phyloP scores from a whole-genome alignment of 2,329 filamentous ascomycete species.

The Cadophora sp. region DNA sequence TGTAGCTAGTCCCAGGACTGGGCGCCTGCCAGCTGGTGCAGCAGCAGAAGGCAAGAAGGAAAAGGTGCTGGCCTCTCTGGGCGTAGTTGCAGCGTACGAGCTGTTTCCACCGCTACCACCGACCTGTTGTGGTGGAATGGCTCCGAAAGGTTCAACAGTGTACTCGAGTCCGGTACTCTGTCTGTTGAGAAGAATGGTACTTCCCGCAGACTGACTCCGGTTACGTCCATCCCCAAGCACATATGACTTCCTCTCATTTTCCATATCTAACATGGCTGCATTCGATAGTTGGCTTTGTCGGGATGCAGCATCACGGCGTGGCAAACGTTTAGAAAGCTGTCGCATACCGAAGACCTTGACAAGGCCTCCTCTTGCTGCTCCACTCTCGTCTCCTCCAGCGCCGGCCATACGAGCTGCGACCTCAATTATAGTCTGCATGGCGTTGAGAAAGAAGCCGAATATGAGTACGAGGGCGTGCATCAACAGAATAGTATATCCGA shows the following conservation, averaged over 20 bases:
- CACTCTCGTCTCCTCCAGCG: conserved; percentile 77
- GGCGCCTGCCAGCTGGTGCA: conserved; percentile 42
- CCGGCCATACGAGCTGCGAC: conserved; percentile 83
- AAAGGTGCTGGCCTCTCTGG: conserved; percentile 72
- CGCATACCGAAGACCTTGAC: conserved; percentile 92
- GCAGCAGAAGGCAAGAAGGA: conserved; percentile 67
- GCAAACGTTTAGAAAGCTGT: conserved; percentile 78
- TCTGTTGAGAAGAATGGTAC: conserved; percentile 64
- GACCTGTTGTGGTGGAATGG: conserved; percentile 48
- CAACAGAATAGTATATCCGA: conserved; percentile 88
- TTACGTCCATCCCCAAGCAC: conserved; percentile 57
- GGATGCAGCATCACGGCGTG: conserved; percentile 67
- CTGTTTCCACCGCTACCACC: conserved; percentile 60
- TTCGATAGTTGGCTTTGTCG: conserved; percentile 85
- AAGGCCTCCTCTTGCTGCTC: conserved; percentile 79
- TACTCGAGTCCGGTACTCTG: conserved; percentile 61
- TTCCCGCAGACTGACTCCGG: conserved; percentile 67
- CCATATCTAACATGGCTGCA: conserved; percentile 77
- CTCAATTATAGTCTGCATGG: conserved; percentile 88
- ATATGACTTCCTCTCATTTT: conserved; percentile 70
- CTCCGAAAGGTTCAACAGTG: conserved; percentile 52
- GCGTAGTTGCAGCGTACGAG: conserved; percentile 75
- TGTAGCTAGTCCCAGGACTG: conserved; percentile 54
- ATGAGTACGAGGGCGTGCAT: conserved; percentile 85
- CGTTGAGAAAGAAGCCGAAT: conserved; percentile 92